A percentile compares a stretch with the other conserved stretches of the same genome.
Conservation (phyloP, 192 early-diverging fungal species). For the Coemansia sp. region DNA sequence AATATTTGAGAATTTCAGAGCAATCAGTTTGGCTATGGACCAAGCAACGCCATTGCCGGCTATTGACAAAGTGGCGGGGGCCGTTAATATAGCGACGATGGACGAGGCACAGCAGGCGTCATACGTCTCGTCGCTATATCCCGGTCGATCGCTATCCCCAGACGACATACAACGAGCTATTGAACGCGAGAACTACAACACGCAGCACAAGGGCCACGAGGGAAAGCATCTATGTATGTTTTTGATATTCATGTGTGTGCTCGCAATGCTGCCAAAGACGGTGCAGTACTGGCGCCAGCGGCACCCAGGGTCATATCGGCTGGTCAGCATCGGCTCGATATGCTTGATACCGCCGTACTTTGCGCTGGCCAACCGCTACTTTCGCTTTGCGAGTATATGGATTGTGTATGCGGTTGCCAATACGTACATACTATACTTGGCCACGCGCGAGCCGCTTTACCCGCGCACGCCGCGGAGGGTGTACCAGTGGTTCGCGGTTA, state of each 20-base stretch:
- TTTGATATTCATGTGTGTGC: conserved; percentile 32
- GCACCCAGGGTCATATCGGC: conserved; percentile 35
- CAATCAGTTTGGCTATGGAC: conserved; percentile 1
- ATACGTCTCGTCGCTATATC: conserved; percentile 18
- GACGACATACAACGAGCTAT: conserved; percentile 15
- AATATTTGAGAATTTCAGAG: background rate
- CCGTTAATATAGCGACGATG: conserved; percentile 6
- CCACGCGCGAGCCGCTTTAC: conserved; percentile 37
- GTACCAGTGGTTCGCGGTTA: conserved; percentile 51
- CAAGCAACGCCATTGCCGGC: background rate
- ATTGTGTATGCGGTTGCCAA: conserved; percentile 28
- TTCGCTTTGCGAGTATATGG: conserved; percentile 41
- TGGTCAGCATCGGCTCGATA: conserved; percentile 43
- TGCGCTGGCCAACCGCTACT: conserved; percentile 32
- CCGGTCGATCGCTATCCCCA: conserved; percentile 24
- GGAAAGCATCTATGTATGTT: conserved; percentile 39
- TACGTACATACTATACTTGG: conserved; percentile 33
- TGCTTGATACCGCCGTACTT: conserved; percentile 47
- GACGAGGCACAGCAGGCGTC: conserved; percentile 20
- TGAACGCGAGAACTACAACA: conserved; percentile 27
- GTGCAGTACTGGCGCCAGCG: conserved; percentile 41
- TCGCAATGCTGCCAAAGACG: conserved; percentile 39
- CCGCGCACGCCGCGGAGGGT: conserved; percentile 40
- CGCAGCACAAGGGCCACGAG: conserved; percentile 36
- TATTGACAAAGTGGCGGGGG: background rate